A percentile compares a stretch with the other conserved stretches of the same genome.
Conservation (phyloP, 116 monocot genomes). For the Trichopus zeylanicus region DNA sequence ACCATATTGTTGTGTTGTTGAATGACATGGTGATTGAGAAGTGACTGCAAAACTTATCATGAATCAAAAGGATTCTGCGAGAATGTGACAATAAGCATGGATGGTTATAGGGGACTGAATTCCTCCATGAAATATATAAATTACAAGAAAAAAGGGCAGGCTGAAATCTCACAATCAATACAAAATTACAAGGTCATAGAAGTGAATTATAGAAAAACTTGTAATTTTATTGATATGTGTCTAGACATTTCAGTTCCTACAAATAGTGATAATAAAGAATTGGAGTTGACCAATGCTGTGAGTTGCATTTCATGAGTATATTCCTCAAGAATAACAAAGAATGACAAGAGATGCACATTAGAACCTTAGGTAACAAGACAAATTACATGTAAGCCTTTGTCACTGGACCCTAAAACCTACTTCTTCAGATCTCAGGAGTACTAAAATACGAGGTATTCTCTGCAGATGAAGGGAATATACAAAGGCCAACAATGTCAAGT, state of each 20-base stretch:
- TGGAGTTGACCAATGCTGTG: neutral
- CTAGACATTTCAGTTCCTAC: conserved; percentile 5
- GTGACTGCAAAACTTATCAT: too few species aligned
- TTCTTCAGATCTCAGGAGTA: conserved; percentile 33
- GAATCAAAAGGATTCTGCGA: too few species aligned
- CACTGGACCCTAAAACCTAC: conserved; percentile 49
- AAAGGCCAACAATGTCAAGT: neutral
- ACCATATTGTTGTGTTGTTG: too few species aligned
- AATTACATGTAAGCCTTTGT: neutral
- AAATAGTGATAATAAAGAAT: neutral
- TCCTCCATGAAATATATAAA: too few species aligned
- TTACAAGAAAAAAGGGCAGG: too few species aligned
- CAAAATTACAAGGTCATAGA: neutral
- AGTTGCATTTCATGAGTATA: neutral
- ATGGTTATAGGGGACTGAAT: too few species aligned
- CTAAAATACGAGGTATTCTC: conserved; percentile 45
- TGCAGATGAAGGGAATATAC: conserved; percentile 19
- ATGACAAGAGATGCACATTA: neutral
- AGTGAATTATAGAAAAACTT: neutral
- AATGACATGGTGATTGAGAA: too few species aligned
- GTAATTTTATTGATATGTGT: neutral
- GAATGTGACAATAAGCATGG: too few species aligned
- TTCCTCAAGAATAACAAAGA: neutral
- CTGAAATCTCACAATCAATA: too few species aligned
- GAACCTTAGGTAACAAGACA: neutral